phyloP scores from a whole-genome alignment of 306 rosid species.

The Vicia faba region DNA sequence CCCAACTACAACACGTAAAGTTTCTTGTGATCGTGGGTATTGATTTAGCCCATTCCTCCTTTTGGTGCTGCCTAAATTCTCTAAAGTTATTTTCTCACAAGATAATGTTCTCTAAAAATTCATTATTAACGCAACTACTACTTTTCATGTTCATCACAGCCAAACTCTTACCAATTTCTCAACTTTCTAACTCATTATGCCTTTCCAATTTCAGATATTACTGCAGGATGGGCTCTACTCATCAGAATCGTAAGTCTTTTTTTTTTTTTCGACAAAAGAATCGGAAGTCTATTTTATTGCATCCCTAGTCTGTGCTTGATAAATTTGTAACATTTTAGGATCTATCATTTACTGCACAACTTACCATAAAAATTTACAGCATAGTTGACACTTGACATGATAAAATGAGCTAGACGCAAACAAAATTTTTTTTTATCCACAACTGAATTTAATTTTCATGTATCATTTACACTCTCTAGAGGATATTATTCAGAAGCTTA shows the following conservation, averaged over 20 bases:
- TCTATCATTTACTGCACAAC: neutral
- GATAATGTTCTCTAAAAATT: neutral
- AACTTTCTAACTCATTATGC: conserved; percentile 38
- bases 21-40: conserved; percentile 76
- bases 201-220: conserved; percentile 64
- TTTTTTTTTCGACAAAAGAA: conserved; percentile 11
- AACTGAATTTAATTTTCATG: conserved; percentile 8
- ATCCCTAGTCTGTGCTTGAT: neutral
- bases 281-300: conserved; percentile 50
- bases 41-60: conserved; percentile 49
- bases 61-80: conserved; percentile 23
- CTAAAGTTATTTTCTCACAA: conserved; percentile 33
- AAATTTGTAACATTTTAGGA: conserved; percentile 2
- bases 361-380: conserved; percentile 2
- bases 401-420: conserved; percentile 6
- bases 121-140: neutral
- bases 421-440: neutral
- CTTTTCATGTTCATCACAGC: conserved; percentile 26
- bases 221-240: conserved; percentile 78
- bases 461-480: conserved; percentile 16
- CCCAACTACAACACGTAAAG: conserved; percentile 61
- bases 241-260: conserved; percentile 56
- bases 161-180: conserved; percentile 32
- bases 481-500: conserved; percentile 27
- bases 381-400: neutral